phyloP scores from a whole-genome alignment of 2,329 filamentous ascomycete species.

The Exophiala calicioides region DNA sequence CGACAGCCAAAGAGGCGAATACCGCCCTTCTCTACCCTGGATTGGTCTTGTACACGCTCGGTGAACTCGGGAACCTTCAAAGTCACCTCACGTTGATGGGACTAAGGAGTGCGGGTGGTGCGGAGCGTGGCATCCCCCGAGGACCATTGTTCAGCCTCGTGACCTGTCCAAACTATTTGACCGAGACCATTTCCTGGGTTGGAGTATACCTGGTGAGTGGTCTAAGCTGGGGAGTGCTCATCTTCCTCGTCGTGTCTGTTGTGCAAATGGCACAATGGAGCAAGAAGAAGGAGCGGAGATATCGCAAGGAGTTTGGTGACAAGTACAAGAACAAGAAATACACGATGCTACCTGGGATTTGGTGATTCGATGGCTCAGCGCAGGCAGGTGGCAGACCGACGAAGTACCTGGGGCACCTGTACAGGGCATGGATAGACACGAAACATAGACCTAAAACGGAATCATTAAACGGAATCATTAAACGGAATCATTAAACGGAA shows the following conservation, averaged over 20 bases:
- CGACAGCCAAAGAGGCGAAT: slow-evolving; percentile 57
- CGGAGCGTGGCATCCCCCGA: slow-evolving; percentile 81
- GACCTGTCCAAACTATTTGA: slow-evolving; percentile 97
- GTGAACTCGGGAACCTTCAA: slow-evolving; percentile 77
- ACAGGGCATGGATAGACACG: too few species aligned
- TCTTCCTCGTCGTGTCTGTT: slow-evolving; percentile 74
- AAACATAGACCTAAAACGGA: too few species aligned
- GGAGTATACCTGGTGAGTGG: slow-evolving; percentile 78
- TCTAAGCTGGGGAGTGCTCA: slow-evolving; percentile 68
- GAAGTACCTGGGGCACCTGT: too few species aligned
- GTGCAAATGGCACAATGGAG: slow-evolving; percentile 86
- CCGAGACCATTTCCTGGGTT: slow-evolving; percentile 83
- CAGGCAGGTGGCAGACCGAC: too few species aligned
- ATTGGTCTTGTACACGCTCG: slow-evolving; percentile 70
- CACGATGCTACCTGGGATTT: slow-evolving; percentile 75
- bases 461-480: too few species aligned
- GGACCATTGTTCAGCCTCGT: slow-evolving; percentile 84
- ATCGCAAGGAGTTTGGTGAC: slow-evolving; percentile 86
- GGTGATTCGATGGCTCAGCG: slow-evolving; percentile 38
- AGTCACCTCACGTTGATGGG: slow-evolving; percentile 77
- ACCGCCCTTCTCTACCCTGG: slow-evolving; percentile 64
- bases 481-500: too few species aligned
- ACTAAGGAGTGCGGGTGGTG: slow-evolving; percentile 76
- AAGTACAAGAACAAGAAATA: slow-evolving; percentile 95
- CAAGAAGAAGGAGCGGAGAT: slow-evolving; percentile 85